Percentiles rank a stretch among this genome's conserved stretches.
phyloP scores from a whole-genome alignment of 78 protist species.

The Dictyostelium firmibasis region DNA sequence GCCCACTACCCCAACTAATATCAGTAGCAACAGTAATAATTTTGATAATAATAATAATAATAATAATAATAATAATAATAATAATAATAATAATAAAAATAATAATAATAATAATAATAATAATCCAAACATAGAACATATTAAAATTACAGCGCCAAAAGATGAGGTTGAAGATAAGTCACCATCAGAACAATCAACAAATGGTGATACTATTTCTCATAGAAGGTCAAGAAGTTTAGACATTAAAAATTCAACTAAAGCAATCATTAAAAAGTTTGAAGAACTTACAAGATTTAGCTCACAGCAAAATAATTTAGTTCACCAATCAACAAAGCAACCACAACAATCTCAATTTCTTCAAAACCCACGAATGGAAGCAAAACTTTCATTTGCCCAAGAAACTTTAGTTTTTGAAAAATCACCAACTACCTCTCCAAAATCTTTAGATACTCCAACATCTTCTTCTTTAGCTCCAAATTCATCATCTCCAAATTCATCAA shows the following conservation, averaged over 20 bases:
- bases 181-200: not conserved
- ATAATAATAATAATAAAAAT: no score
- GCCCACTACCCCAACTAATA: not conserved
- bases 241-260: constrained; percentile 7
- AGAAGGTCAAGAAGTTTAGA: constrained; percentile 17
- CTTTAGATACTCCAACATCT: not conserved
- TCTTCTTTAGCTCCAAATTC: no score
- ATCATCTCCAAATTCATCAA: no score
- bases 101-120: no score
- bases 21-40: no score
- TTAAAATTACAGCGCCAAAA: not conserved
- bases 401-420: not conserved
- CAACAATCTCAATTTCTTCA: not conserved
- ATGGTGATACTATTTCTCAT: not conserved
- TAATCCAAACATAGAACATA: not conserved
- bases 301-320: constrained; percentile 5
- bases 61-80: no score
- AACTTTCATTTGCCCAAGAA: not conserved
- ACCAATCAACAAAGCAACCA: not conserved
- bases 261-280: constrained; percentile 56
- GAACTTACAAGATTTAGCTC: constrained; percentile 36
- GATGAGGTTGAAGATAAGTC: not conserved
- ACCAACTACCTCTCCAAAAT: not conserved
- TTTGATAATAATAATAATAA: no score
- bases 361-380: not conserved